These are phyloP conservation scores for Barnettozyma sucrosica DNA, from an alignment of 805 yeast genomes.

Conservation along the genomic window DNA sequence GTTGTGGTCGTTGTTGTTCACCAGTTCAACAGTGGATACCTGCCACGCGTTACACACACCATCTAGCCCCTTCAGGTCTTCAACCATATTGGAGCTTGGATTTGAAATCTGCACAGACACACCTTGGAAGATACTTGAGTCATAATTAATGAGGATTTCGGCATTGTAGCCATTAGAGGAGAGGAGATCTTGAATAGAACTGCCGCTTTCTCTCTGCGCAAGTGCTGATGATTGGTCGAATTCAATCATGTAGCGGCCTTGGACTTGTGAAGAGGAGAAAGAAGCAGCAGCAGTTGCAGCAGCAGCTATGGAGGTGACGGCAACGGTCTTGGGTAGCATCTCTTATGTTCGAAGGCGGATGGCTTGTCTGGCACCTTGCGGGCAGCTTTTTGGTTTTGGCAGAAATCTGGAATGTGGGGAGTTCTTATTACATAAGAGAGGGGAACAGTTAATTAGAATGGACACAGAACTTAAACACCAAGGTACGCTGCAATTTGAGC, in stretches of 20 bases:
- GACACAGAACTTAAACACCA: neutral
- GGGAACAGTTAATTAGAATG: neutral
- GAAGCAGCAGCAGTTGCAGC: neutral
- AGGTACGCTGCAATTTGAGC: neutral
- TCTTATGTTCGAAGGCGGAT: no score
- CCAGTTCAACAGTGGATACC: neutral
- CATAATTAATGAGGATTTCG: neutral
- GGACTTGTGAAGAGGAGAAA: neutral
- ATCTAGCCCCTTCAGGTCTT: neutral
- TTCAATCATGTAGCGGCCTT: neutral
- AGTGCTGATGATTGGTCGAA: neutral
- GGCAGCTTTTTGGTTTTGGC: neutral
- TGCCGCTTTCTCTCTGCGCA: neutral
- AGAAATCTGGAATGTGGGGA: neutral
- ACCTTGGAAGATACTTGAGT: neutral
- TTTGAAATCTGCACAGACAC: neutral
- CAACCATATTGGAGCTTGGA: neutral
- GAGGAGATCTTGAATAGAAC: neutral
- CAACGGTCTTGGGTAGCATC: neutral
- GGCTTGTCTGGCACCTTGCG: no score
- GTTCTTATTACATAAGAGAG: neutral
- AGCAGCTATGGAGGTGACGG: neutral
- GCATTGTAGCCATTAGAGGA: neutral
- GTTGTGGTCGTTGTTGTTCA: no score
- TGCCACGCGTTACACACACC: neutral